Evolutionary conservation across 2,329 filamentous ascomycete species (phyloP), one percentile per base, ranked within the genome.

Genomic region (Atkinsonella hypoxylon): DNA sequence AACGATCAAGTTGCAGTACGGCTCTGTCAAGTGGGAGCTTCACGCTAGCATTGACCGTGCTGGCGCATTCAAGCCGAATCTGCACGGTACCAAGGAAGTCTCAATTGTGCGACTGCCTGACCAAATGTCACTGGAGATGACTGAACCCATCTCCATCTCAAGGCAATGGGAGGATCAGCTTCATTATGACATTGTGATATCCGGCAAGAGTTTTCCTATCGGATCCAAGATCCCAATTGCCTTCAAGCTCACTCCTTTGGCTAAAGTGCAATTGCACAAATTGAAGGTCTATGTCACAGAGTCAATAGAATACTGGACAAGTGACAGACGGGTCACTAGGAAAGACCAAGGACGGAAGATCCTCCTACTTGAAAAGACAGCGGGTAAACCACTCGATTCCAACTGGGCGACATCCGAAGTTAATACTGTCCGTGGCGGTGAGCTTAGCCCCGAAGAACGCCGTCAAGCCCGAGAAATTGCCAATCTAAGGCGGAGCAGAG

Each of bases 161-260:
- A 77, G 90, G 18, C 89, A 88, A 55, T 96, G 90, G 90, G 90
- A 96, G 64, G 89, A 96, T 58, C 90, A 95, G 62, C 73, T 96
- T 32, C 89, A 94, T 61, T 96, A 96, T 68, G 90, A 96, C 61
- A 95, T 96, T 58, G 84, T 95, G 63, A 95, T 96, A 50, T 95
- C 89, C 1, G 90, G 90, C 50, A 95, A 95, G 74, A 94, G 89
- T 0, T 96, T 96, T 53, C 88, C 90, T 0, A 78, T 96, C 18
- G 90, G 90, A 15, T 79, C 85, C 39, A 87, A 87, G 59, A 88
- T 96, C 15, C 90, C 90, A 1, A 93, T 96, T 53, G 89, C 89
- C 1, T 95, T 96, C 73, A 95, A 95, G 67, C 75, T 96, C 56
- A 95, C 89, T 0, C 90, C 90, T 0, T 70, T 96, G 20, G 89